phyloP scores from a whole-genome alignment of 768 basidiomycete species.

The Fomitopsis pulvina region DNA sequence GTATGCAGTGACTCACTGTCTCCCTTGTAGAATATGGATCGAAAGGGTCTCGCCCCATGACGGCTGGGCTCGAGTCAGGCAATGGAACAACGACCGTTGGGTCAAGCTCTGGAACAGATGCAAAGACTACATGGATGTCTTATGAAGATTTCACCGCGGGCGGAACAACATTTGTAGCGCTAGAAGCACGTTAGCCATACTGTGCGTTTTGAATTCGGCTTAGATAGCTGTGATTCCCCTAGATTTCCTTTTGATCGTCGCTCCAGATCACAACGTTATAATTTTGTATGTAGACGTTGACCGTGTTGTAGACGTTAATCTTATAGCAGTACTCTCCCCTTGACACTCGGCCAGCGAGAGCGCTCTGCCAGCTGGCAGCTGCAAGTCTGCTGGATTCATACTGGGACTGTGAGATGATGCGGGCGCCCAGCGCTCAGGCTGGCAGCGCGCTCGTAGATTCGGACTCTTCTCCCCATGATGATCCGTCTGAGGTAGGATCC shows the following conservation, averaged over 20 bases:
- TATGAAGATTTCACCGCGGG: constrained; percentile 1
- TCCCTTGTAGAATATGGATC: constrained; percentile 47
- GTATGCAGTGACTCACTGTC: background rate
- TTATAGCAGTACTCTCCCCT: too few relatives aligned
- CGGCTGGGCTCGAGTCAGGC: constrained; percentile 61
- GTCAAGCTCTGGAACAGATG: constrained; percentile 54
- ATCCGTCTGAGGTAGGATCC: too few relatives aligned
- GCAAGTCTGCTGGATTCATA: too few relatives aligned
- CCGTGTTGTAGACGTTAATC: too few relatives aligned
- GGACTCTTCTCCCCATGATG: background rate
- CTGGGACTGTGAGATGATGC: background rate
- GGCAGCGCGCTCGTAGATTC: background rate
- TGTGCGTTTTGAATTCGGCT: background rate
- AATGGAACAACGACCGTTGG: constrained; percentile 71
- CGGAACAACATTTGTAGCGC: background rate
- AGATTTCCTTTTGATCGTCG: too few relatives aligned
- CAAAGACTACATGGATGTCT: constrained; percentile 61
- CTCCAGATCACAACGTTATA: too few relatives aligned
- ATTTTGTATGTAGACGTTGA: too few relatives aligned
- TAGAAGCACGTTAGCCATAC: background rate
- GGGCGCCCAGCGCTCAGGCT: background rate
- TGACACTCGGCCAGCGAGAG: too few relatives aligned
- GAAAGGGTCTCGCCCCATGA: constrained; percentile 68
- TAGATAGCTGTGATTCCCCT: too few relatives aligned
- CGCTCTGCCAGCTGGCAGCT: too few relatives aligned